Percentiles rank a stretch among this genome's conserved stretches.
phyloP scores from a whole-genome alignment of 2,329 filamentous ascomycete species.

The Thielaviopsis cerberus region DNA sequence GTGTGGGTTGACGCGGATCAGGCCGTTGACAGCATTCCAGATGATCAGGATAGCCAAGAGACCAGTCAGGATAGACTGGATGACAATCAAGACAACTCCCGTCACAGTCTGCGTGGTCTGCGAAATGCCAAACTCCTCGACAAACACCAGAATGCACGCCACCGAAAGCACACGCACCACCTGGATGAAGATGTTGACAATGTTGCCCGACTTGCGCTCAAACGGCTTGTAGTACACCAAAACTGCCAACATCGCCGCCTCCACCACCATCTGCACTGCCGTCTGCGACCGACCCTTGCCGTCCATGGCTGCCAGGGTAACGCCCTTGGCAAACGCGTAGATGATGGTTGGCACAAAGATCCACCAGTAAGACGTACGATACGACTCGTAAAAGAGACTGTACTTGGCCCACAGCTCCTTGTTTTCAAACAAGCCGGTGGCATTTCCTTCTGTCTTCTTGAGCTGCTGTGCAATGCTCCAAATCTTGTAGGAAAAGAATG shows the following conservation, averaged over 20 bases:
- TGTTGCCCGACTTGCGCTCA: slow-evolving; percentile 68
- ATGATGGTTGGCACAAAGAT: slow-evolving; percentile 75
- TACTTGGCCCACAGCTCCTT: slow-evolving; percentile 89
- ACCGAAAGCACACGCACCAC: slow-evolving; percentile 77
- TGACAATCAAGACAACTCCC: slow-evolving; percentile 79
- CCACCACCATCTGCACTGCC: slow-evolving; percentile 60
- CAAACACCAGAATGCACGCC: slow-evolving; percentile 76
- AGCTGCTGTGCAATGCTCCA: slow-evolving; percentile 55
- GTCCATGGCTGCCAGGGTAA: slow-evolving; percentile 66
- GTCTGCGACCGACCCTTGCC: slow-evolving; percentile 72
- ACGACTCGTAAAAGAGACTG: slow-evolving; percentile 90
- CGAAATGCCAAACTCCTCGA: slow-evolving; percentile 74
- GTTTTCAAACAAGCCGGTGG: slow-evolving; percentile 60
- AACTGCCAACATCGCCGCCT: slow-evolving; percentile 58
- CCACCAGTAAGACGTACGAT: slow-evolving; percentile 94
- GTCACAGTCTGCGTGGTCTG: slow-evolving; percentile 89
- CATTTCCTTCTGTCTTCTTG: slow-evolving; percentile 57
- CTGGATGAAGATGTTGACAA: slow-evolving; percentile 87
- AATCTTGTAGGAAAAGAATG: slow-evolving; percentile 71
- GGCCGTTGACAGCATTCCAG: slow-evolving; percentile 71
- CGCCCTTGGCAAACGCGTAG: slow-evolving; percentile 81
- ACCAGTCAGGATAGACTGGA: slow-evolving; percentile 71
- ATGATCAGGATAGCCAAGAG: slow-evolving; percentile 71
- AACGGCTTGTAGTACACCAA: slow-evolving; percentile 76
- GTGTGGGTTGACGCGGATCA: slow-evolving; percentile 77